phyloP scores from a whole-genome alignment of 23 red algal species.

The Gracilaria vermiculophylla region DNA sequence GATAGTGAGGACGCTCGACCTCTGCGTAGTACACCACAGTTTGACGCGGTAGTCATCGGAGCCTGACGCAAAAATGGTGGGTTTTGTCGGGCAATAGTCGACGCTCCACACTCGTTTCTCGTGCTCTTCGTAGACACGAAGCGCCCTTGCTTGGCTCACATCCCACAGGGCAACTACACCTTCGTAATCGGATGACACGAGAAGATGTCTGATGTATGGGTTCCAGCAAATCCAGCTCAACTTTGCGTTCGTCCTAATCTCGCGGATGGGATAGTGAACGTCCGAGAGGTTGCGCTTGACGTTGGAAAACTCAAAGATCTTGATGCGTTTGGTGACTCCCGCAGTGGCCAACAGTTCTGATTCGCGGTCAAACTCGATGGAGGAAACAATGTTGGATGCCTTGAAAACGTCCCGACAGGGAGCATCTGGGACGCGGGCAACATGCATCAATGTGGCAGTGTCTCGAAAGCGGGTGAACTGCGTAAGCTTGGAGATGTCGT shows the following conservation, averaged over 20 bases:
- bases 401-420: slow-evolving; percentile 65
- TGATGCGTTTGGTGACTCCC: slow-evolving; percentile 89
- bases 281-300: slow-evolving; percentile 53
- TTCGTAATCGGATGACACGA: slow-evolving; percentile 92
- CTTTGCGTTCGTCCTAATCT: slow-evolving; percentile 86
- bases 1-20: slow-evolving; percentile 73
- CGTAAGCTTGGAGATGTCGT: slow-evolving; percentile 77
- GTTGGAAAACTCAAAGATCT: slow-evolving; percentile 92
- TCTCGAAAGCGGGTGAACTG: slow-evolving; percentile 59
- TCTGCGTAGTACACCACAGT: slow-evolving; percentile 73
- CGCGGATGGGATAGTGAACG: slow-evolving; percentile 90
- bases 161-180: slow-evolving; percentile 95
- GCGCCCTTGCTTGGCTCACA: slow-evolving; percentile 18
- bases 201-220: slow-evolving; percentile 81
- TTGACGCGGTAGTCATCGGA: slow-evolving; percentile 94
- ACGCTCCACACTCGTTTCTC: slow-evolving; percentile 90
- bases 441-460: slow-evolving; percentile 73
- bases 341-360: slow-evolving; percentile 87
- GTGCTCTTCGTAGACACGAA: slow-evolving; percentile 92
- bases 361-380: slow-evolving; percentile 93
- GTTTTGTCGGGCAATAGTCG: slow-evolving; percentile 82
- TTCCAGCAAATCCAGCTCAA: slow-evolving; percentile 94
- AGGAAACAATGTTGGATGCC: slow-evolving; percentile 89
- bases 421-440: slow-evolving; percentile 43
- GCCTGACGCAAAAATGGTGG: slow-evolving; percentile 76